Base-by-base conservation (phyloP, 1,139 yeast genomes). In the Candida neerlandica region DNA sequence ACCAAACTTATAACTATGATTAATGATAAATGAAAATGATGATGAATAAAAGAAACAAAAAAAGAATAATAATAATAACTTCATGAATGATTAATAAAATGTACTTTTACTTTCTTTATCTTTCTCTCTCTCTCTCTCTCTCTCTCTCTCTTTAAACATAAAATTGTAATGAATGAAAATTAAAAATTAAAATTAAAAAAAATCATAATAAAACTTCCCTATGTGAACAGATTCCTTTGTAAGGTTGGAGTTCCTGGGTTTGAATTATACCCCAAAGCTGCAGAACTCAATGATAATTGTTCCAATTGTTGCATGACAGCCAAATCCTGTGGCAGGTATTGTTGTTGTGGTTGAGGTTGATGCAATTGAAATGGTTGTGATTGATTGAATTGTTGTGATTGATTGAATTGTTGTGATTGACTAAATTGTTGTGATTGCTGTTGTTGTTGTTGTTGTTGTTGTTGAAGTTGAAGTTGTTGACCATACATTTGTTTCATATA, bases 241-340 rank as follows among this genome's bases (percentile, higher is more conserved):
- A 54, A 47, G 4, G 55, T 52, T 6, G 78, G 78, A 6, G 73
- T 75, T 9, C 77, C 77, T 7, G 81, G 81, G 48, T 71, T 74
- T 10, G 80, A 73, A 51, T 70, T 70, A 55, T 76, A 77, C 1
- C 81, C 81, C 66, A 77, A 60, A 1, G 81, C 81, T 4, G 79
- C 81, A 2, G 81, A 75, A 50, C 78, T 75, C 51, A 77, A 62
- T 1, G 80, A 75, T 45, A 77, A 63, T 55, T 75, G 80, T 57
- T 77, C 81, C 58, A 77, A 73, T 55, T 77, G 81, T 57, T 73
- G 76, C 79, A 77, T 73, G 9, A 75, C 76, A 5, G 65, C 67
- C 44, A 63, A 53, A 47, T 71, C 77, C 48, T 69, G 73, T 21
- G 63, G 66, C 38, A 54, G 58, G 40, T 49, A 57, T 30, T 53